Evolutionary conservation across 768 basidiomycete species (phyloP).

Genomic region (Kwoniella sp.): DNA sequence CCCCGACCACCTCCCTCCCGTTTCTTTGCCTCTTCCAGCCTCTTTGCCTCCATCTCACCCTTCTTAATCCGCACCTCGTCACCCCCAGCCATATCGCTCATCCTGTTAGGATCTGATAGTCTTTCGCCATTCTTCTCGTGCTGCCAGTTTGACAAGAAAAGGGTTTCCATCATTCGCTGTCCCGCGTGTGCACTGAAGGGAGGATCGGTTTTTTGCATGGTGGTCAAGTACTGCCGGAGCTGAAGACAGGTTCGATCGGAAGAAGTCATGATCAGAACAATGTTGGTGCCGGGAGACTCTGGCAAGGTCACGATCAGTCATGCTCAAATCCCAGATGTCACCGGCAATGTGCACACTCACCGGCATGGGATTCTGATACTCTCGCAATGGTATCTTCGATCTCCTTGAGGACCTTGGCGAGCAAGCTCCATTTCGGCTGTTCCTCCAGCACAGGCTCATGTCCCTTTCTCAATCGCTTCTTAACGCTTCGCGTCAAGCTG

Average conservation of each 20-base stretch:
- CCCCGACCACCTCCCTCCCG: constrained; percentile 10
- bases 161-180: constrained; percentile 70
- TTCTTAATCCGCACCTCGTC: constrained; percentile 28
- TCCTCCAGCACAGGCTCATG: constrained; percentile 88
- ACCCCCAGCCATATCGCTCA: constrained; percentile 10
- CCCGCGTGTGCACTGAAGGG: constrained; percentile 54
- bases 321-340: background rate
- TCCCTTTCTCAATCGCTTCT: constrained; percentile 66
- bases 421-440: constrained; percentile 83
- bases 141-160: constrained; percentile 50
- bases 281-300: constrained; percentile 61
- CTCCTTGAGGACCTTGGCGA: constrained; percentile 81
- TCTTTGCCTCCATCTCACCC: constrained; percentile 34
- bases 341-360: constrained; percentile 12
- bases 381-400: constrained; percentile 66
- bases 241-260: constrained; percentile 70
- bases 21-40: constrained; percentile 11
- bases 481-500: constrained; percentile 31
- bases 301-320: background rate
- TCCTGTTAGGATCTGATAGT: constrained; percentile 23
- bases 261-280: constrained; percentile 80
- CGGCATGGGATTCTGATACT: constrained; percentile 29
- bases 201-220: constrained; percentile 52
- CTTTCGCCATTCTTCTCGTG: constrained; percentile 39
- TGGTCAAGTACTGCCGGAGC: constrained; percentile 72